Percentiles rank a stretch among this genome's conserved stretches.
Evolutionary conservation across 768 basidiomycete species (phyloP).

Genomic region (Auriscalpium microsporum): DNA sequence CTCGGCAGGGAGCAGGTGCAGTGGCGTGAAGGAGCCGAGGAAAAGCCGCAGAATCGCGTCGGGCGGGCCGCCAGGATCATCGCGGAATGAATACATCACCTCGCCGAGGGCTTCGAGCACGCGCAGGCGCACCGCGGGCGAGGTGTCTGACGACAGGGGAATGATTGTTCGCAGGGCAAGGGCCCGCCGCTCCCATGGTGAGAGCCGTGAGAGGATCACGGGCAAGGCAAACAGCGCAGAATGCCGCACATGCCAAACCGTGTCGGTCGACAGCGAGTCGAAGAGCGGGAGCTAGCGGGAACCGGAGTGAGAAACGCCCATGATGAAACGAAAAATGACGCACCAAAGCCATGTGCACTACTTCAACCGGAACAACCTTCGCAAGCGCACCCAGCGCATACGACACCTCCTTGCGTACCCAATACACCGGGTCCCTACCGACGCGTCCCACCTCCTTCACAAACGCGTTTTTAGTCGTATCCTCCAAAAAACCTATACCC

Average conservation of each 20-base stretch:
- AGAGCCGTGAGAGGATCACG: slow-evolving; percentile 61
- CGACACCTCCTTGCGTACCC: slow-evolving; percentile 80
- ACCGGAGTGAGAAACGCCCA: background rate
- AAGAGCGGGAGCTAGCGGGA: slow-evolving; percentile 67
- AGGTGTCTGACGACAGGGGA: slow-evolving; percentile 55
- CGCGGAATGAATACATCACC: slow-evolving; percentile 74
- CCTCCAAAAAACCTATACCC: slow-evolving; percentile 41
- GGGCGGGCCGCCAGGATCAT: slow-evolving; percentile 61
- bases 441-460: slow-evolving; percentile 69
- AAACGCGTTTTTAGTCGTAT: slow-evolving; percentile 52
- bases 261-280: slow-evolving; percentile 57
- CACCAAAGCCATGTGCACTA: slow-evolving; percentile 58
- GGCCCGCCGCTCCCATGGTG: slow-evolving; percentile 44
- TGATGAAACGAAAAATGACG: slow-evolving; percentile 17
- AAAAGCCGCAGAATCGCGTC: slow-evolving; percentile 68
- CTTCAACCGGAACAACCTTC: slow-evolving; percentile 74
- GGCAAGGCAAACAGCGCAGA: slow-evolving; percentile 83
- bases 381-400: slow-evolving; percentile 85
- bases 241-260: slow-evolving; percentile 77
- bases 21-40: slow-evolving; percentile 30
- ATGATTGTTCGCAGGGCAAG: slow-evolving; percentile 61
- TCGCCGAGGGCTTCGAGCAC: slow-evolving; percentile 85
- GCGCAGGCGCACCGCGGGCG: slow-evolving; percentile 63
- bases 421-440: slow-evolving; percentile 55
- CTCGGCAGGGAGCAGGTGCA: background rate